These are phyloP conservation scores for Arabidopsis lyrata DNA, from an alignment of 441 rosid genomes.

Conservation along the genomic window DNA sequence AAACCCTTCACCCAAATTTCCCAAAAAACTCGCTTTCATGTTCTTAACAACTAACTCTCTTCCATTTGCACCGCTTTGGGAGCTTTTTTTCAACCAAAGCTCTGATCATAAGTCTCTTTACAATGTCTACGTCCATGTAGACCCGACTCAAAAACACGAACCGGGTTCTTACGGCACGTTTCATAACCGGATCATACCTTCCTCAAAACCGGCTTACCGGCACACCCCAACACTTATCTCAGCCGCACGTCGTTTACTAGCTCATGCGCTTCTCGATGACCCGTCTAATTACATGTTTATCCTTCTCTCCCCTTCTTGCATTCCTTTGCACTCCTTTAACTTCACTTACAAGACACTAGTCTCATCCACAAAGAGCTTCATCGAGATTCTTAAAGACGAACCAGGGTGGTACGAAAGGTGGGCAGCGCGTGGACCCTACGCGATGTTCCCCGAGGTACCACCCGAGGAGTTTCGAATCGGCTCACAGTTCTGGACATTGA, in stretches of 20 bases:
- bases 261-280: slow-evolving; percentile 74
- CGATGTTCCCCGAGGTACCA: slow-evolving; percentile 72
- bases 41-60: slow-evolving; percentile 69
- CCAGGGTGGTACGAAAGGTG: slow-evolving; percentile 61
- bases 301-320: slow-evolving; percentile 69
- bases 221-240: slow-evolving; percentile 64
- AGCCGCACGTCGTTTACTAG: slow-evolving; percentile 72
- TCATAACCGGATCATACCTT: slow-evolving; percentile 58
- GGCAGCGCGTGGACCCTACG: slow-evolving; percentile 71
- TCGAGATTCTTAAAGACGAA: slow-evolving; percentile 63
- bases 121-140: slow-evolving; percentile 69
- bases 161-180: slow-evolving; percentile 56
- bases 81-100: slow-evolving; percentile 57
- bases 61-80: slow-evolving; percentile 69
- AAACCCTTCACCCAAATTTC: slow-evolving; percentile 34
- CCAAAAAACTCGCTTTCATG: slow-evolving; percentile 68
- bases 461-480: slow-evolving; percentile 71
- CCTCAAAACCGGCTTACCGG: slow-evolving; percentile 62
- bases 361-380: slow-evolving; percentile 59
- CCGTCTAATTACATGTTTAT: slow-evolving; percentile 63
- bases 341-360: slow-evolving; percentile 55
- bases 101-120: slow-evolving; percentile 37
- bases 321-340: slow-evolving; percentile 67
- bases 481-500: slow-evolving; percentile 82
- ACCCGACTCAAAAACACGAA: slow-evolving; percentile 51